phyloP scores from a whole-genome alignment of 2,329 filamentous ascomycete species.

The Fusarium nematophilum region DNA sequence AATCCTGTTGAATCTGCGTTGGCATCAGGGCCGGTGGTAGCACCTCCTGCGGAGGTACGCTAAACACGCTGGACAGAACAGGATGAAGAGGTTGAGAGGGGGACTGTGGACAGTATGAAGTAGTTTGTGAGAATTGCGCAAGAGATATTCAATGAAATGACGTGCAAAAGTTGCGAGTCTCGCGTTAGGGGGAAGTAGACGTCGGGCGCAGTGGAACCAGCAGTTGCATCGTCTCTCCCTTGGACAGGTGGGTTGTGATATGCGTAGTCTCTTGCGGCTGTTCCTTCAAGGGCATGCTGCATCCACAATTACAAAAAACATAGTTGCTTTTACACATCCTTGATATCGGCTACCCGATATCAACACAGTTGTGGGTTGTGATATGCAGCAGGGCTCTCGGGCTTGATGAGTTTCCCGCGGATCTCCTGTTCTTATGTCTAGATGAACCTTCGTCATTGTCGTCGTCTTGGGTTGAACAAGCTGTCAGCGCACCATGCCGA shows the following conservation, averaged over 20 bases:
- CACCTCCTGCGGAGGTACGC: background rate
- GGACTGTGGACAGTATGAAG: slow-evolving; percentile 28
- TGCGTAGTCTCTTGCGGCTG: no score
- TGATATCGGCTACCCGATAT: no score
- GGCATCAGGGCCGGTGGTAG: slow-evolving; percentile 22
- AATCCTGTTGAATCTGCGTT: slow-evolving; percentile 23
- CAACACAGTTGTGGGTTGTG: no score
- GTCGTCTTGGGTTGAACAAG: slow-evolving; percentile 17
- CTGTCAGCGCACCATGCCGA: background rate
- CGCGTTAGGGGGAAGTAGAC: slow-evolving; percentile 31
- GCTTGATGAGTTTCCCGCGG: background rate
- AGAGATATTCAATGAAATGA: slow-evolving; percentile 37
- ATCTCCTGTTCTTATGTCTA: slow-evolving; percentile 2
- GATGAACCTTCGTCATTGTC: slow-evolving; percentile 27
- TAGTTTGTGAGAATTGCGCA: slow-evolving; percentile 36
- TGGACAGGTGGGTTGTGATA: background rate
- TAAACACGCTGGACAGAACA: slow-evolving; percentile 18
- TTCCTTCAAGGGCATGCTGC: no score
- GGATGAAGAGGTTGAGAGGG: slow-evolving; percentile 10
- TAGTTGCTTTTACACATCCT: no score
- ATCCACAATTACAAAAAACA: no score
- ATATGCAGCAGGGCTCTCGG: no score
- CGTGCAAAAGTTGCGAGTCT: slow-evolving; percentile 31
- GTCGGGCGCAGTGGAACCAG: background rate
- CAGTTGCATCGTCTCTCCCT: background rate